These are phyloP conservation scores for Russula sp. DNA, from an alignment of 768 basidiomycete genomes.

Conservation along the genomic window DNA sequence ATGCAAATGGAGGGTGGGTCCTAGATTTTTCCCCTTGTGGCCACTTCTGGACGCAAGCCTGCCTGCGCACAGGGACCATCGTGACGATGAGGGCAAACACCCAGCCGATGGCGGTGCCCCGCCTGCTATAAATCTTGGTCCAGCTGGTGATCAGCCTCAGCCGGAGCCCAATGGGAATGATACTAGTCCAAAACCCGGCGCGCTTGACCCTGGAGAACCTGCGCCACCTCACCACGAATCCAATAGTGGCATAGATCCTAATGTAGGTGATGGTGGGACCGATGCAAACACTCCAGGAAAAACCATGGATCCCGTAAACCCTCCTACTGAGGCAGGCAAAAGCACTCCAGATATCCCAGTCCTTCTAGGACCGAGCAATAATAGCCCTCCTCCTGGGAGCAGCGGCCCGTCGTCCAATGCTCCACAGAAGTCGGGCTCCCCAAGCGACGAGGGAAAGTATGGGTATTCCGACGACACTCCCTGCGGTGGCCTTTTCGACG, in stretches of 20 bases:
- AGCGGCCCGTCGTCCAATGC: background rate
- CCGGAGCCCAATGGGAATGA: background rate
- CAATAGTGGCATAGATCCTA: background rate
- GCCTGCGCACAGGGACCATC: constrained; percentile 8
- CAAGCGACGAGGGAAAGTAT: background rate
- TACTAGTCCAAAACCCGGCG: background rate
- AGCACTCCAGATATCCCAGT: constrained; percentile 9
- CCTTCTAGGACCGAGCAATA: constrained; percentile 15
- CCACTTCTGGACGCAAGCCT: background rate
- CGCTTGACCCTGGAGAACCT: background rate
- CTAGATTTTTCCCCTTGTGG: background rate
- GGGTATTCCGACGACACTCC: background rate
- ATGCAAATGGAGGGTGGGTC: constrained; percentile 22
- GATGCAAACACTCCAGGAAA: constrained; percentile 2
- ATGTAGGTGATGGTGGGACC: background rate
- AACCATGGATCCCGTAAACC: background rate
- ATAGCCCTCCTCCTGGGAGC: constrained; percentile 7
- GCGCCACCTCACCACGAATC: constrained; percentile 7
- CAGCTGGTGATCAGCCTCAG: constrained; percentile 6
- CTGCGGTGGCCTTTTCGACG: constrained; percentile 10
- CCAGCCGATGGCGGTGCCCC: background rate
- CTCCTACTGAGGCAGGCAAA: background rate
- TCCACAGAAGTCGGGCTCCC: background rate
- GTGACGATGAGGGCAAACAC: background rate
- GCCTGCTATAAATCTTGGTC: constrained; percentile 19